Base-by-base conservation (phyloP, 805 yeast genomes). In the Hanseniaspora pseudoguilliermondii region DNA sequence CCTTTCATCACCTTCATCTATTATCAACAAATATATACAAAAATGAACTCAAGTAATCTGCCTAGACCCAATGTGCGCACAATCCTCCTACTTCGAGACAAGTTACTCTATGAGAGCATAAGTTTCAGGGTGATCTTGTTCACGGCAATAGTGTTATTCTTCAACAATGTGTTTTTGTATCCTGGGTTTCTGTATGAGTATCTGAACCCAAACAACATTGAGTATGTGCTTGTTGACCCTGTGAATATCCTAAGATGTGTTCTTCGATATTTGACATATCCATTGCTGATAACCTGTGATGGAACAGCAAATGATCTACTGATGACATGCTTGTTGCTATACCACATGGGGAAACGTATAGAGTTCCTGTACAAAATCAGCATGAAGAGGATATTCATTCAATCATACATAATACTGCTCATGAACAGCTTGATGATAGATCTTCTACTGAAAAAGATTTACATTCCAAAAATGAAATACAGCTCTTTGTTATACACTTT, bases 21-120 rank as follows among this genome's bases (percentile, higher is more conserved):
- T 2, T 13, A 40, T 9, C 8, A n/a, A 18, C 10, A 40, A 10
- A 40, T 21, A n/a, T 8, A 18, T 7, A n/a, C n/a, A 1, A 43
- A 27, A 44, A 44, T 44, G 47, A 44, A 44, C 23, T 44, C 47
- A 3, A 29, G 16, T n/a, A 27, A 20, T 35, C 35, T 43, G 7
- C 46, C 56, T 9, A 44, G 56, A 38, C 56, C 56, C 20, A 53
- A 46, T 46, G 49, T 53, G 3, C 41, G 56, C 25, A 53, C 50
- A 13, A 38, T 53, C 1, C 43, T 48, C n/a, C 41, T 49, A 4
- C 40, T 53, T 5, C 40, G 56, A 27, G 56, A 53, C 15, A 53
- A 53, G 39, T 34, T 53, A 6, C 48, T 53, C 11, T 47, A 53
- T 27, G 34, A 53, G 6, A 53, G 48, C 46, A 11, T 39, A 43